A percentile compares a stretch with the other conserved stretches of the same genome.
Evolutionary conservation across 2,329 filamentous ascomycete species (phyloP).

Genomic region (Metarhizium guizhouense): DNA sequence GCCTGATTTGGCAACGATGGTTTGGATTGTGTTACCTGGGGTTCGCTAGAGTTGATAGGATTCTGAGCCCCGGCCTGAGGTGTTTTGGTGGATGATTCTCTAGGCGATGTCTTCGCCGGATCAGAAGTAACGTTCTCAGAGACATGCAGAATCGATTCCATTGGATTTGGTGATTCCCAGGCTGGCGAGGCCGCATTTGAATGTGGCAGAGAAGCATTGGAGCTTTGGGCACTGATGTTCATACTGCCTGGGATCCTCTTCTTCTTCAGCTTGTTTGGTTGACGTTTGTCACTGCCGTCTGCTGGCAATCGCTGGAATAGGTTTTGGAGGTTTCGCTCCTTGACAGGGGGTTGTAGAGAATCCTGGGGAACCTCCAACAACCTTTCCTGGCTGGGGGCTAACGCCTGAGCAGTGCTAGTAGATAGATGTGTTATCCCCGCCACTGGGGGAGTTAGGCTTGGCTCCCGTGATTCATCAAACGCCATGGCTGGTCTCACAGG

Average conservation of each 20-base stretch:
- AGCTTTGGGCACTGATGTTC: conserved; percentile 86
- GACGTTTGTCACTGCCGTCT: conserved; percentile 52
- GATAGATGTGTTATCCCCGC: conserved; percentile 16
- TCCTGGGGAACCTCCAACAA: conserved; percentile 33
- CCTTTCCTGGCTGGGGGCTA: conserved; percentile 41
- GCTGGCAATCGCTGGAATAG: conserved; percentile 64
- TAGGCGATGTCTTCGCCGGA: not conserved
- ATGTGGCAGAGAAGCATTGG: conserved; percentile 60
- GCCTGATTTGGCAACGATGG: conserved; percentile 12
- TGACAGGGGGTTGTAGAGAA: conserved; percentile 47
- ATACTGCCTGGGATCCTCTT: conserved; percentile 67
- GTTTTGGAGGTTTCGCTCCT: conserved; percentile 58
- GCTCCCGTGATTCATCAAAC: conserved; percentile 10
- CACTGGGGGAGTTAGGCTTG: conserved; percentile 19
- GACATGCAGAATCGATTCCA: conserved; percentile 25
- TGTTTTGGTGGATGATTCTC: not conserved
- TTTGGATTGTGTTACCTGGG: conserved; percentile 5
- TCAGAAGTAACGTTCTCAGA: conserved; percentile 1
- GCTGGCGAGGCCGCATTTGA: conserved; percentile 37
- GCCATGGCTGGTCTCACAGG: conserved; percentile 19
- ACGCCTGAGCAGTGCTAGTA: conserved; percentile 19
- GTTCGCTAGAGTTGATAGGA: not conserved
- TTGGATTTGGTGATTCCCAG: conserved; percentile 35
- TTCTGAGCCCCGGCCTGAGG: not conserved
- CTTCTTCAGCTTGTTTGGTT: conserved; percentile 87